Percentiles rank a stretch among this genome's conserved stretches.
phyloP scores from a whole-genome alignment of 305 asterid genomes.

The Solanum hybrid region DNA sequence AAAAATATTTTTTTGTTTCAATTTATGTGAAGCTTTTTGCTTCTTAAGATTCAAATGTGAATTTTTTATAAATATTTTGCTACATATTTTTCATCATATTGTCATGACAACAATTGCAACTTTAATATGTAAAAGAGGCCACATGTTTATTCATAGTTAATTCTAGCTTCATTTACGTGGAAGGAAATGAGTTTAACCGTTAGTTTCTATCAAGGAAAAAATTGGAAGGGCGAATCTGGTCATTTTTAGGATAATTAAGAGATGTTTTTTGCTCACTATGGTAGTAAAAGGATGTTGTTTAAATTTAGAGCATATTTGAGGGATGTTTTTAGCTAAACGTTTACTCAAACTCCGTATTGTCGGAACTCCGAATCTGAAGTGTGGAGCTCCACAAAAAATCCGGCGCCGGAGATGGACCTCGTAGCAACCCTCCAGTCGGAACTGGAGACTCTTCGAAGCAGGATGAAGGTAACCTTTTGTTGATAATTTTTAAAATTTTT shows the following conservation, averaged over 20 bases:
- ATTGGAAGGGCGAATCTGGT: neutral
- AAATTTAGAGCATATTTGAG: too few species aligned
- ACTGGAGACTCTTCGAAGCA: constrained; percentile 40
- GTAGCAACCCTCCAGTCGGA: constrained; percentile 25
- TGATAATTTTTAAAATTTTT: neutral
- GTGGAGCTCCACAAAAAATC: neutral
- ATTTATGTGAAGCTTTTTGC: neutral
- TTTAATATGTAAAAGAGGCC: neutral
- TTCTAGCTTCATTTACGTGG: too few species aligned
- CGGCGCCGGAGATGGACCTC: constrained; percentile 11
- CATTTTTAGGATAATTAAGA: neutral
- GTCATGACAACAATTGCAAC: neutral
- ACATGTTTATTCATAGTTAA: neutral
- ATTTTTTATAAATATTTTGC: too few species aligned
- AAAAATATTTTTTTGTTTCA: too few species aligned
- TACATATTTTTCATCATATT: neutral
- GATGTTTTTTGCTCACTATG: neutral
- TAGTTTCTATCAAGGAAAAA: neutral
- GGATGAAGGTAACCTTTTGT: constrained; percentile 24
- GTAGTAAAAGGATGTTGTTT: neutral
- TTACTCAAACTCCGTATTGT: neutral
- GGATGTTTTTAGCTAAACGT: neutral
- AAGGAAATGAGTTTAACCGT: neutral
- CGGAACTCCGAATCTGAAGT: neutral
- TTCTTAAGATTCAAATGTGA: neutral